phyloP scores from a whole-genome alignment of 345 rosid genomes.

The Aquilaria sinensis region DNA sequence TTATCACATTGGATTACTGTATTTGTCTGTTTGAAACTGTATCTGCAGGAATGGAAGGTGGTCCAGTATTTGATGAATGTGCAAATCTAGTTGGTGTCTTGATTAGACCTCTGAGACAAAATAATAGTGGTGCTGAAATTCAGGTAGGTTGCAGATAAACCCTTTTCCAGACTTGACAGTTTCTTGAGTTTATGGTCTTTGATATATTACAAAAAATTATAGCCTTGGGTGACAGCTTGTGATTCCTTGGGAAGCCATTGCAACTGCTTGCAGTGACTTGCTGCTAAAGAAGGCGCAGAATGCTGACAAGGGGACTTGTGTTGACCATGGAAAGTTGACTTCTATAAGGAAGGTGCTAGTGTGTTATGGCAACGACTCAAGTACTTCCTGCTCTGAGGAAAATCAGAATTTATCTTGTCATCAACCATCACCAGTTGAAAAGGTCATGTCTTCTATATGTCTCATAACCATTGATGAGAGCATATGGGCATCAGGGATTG shows the following conservation, averaged over 20 bases:
- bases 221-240: slow-evolving; percentile 96
- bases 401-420: slow-evolving; percentile 14
- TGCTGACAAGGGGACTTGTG: slow-evolving; percentile 36
- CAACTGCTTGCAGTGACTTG: slow-evolving; percentile 73
- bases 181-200: slow-evolving; percentile 30
- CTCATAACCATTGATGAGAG: slow-evolving; percentile 70
- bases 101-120: slow-evolving; percentile 78
- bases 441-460: slow-evolving; percentile 67
- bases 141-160: slow-evolving; percentile 55
- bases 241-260: slow-evolving; percentile 98
- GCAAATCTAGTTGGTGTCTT: slow-evolving; percentile 61
- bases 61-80: slow-evolving; percentile 66
- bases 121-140: slow-evolving; percentile 72
- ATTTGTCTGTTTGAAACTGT: slow-evolving; percentile 4
- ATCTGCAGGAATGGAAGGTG: slow-evolving; percentile 81
- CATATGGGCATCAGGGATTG: slow-evolving; percentile 90
- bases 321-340: slow-evolving; percentile 38
- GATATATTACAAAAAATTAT: slow-evolving; percentile 58
- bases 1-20: slow-evolving; percentile 17
- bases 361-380: slow-evolving; percentile 20
- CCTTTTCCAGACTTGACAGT: slow-evolving; percentile 18
- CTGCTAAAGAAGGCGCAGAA: slow-evolving; percentile 60
- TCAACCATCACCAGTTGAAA: slow-evolving; percentile 36
- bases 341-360: slow-evolving; percentile 33
- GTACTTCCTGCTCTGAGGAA: slow-evolving; percentile 15